phyloP scores from a whole-genome alignment of 1,139 yeast species.

The Eremothecium cymbalariae region DNA sequence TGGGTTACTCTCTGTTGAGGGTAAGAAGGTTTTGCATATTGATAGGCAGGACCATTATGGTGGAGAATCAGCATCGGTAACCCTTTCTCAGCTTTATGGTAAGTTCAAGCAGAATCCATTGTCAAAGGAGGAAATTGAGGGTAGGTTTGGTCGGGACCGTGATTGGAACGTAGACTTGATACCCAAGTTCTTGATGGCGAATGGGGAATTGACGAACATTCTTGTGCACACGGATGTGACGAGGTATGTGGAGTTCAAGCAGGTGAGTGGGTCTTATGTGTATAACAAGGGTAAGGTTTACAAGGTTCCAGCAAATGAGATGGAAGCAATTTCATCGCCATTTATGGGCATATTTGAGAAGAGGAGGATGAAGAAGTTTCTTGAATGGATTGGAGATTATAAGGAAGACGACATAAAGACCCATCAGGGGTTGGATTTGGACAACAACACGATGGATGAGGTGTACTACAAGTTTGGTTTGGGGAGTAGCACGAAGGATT shows the following conservation, averaged over 20 bases:
- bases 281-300: constrained; percentile 83
- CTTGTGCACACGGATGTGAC: constrained; percentile 94
- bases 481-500: constrained; percentile 89
- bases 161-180: constrained; percentile 98
- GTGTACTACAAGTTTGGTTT: constrained; percentile 83
- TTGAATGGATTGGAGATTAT: constrained; percentile 80
- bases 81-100: constrained; percentile 47
- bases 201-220: constrained; percentile 94
- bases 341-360: constrained; percentile 95
- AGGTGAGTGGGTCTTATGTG: constrained; percentile 89
- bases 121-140: constrained; percentile 44
- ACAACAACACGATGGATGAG: constrained; percentile 85
- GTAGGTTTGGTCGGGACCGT: constrained; percentile 73
- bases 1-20: constrained; percentile 89
- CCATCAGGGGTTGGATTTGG: constrained; percentile 81
- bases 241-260: constrained; percentile 91
- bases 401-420: constrained; percentile 72
- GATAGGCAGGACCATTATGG: constrained; percentile 97
- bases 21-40: constrained; percentile 92
- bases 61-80: constrained; percentile 53
- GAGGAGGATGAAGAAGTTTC: constrained; percentile 85
- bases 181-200: constrained; percentile 96
- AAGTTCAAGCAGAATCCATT: constrained; percentile 69
- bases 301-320: constrained; percentile 87
- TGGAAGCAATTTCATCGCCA: constrained; percentile 85